Base-by-base conservation (phyloP, 768 basidiomycete genomes). In the Mycena amicta region DNA sequence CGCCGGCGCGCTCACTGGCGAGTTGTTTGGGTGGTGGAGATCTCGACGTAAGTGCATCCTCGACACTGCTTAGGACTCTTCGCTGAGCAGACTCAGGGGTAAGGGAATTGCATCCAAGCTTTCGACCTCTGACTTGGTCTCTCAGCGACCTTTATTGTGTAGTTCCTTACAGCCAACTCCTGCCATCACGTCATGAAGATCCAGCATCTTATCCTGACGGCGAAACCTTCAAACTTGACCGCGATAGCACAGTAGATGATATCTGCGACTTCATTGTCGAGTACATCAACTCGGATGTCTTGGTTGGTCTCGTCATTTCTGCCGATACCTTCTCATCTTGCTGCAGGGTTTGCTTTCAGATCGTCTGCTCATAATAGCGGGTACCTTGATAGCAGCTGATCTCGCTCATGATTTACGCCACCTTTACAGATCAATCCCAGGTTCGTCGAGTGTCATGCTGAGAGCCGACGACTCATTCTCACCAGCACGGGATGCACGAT, bases 201-300 rank as follows among this genome's bases (percentile, higher is more conserved):
- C 77, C 89, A 18, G 86, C 84, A 11, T 66, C 72, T 3, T 91
- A 92, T 63, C 57, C 71, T 1, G 43, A 78, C 2, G 73, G 71
- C 6, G 63, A 62, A 0, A 71, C 80, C 1, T 72, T 70, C 43
- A 71, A 68, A 3, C 70, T 87, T 13, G 75, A 77, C 0, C 72
- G 80, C 18, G 77, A 82, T 6, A 83, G 84, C 55, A 83, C 78
- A 0, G 80, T 91, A 4, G 76, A 86, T 1, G 89, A 92, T 62
- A 84, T 93, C 15, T 89, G 88, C 59, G 79, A 93, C 56, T 93
- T 94, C 64, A 75, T 94, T 23, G 84, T 92, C 15, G 86, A 93
- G 64, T 94, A 93, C 55, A 91, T 94, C 68, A 81, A 90, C 61
- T 91, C 90, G 0, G 90, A 93, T 66, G 82, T 92, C 41, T 71